Evolutionary conservation across 352 stramenopile species (phyloP).

Genomic region (Phytophthora rubi): DNA sequence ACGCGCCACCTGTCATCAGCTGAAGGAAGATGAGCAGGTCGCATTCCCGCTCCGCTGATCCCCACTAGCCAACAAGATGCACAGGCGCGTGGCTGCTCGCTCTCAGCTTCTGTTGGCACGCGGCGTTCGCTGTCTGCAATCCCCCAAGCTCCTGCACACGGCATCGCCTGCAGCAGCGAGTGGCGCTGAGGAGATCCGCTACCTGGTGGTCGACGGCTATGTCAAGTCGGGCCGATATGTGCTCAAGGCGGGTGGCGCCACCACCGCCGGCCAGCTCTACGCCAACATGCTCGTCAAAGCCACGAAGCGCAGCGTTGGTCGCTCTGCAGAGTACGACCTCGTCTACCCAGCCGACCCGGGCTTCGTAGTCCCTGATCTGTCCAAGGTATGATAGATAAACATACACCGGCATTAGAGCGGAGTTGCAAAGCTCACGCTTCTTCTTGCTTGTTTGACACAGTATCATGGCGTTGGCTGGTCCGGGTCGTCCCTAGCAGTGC

Average conservation of each 20-base stretch:
- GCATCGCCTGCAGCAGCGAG: constrained; percentile 4
- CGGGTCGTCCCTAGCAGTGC: constrained; percentile 71
- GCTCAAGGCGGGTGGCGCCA: constrained; percentile 66
- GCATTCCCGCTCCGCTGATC: constrained; percentile 19
- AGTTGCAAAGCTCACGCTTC: not conserved
- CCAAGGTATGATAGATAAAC: constrained; percentile 34
- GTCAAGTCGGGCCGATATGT: constrained; percentile 60
- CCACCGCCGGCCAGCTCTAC: constrained; percentile 76
- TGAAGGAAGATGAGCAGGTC: not conserved
- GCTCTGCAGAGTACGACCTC: constrained; percentile 61
- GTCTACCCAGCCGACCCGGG: constrained; percentile 64
- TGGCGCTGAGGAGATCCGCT: constrained; percentile 40
- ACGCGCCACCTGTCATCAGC: constrained; percentile 17
- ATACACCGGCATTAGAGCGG: not conserved
- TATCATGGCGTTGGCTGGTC: constrained; percentile 84
- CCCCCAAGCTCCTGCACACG: constrained; percentile 18
- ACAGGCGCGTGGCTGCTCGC: constrained; percentile 19
- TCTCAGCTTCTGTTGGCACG: not conserved
- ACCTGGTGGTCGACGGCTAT: constrained; percentile 83
- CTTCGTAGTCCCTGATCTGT: constrained; percentile 60
- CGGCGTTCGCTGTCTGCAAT: not conserved
- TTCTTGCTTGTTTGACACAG: constrained; percentile 16
- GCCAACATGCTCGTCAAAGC: constrained; percentile 67
- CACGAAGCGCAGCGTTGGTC: constrained; percentile 41
- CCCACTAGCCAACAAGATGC: constrained; percentile 32